Conservation (phyloP, 1,284 basidiomycete genomes). For the Ganoderma multipileum region DNA sequence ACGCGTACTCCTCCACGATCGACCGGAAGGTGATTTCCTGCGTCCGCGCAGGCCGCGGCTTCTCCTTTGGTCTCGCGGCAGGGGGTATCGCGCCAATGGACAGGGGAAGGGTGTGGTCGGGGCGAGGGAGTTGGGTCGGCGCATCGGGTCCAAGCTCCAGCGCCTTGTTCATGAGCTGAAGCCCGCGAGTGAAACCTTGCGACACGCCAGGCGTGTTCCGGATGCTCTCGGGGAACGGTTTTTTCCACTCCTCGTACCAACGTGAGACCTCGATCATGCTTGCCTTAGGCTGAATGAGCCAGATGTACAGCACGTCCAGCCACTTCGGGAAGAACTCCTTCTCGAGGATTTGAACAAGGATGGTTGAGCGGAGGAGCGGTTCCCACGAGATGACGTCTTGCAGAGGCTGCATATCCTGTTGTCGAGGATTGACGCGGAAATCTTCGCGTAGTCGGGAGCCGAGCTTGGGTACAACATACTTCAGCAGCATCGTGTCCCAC, state of each 20-base stretch:
- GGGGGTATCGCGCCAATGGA: slow-evolving; percentile 37
- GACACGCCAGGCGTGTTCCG: slow-evolving; percentile 69
- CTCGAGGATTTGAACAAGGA: slow-evolving; percentile 85
- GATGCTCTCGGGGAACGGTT: slow-evolving; percentile 75
- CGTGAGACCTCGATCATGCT: slow-evolving; percentile 91
- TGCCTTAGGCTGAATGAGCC: slow-evolving; percentile 86
- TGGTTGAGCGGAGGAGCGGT: slow-evolving; percentile 72
- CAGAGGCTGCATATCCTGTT: slow-evolving; percentile 88
- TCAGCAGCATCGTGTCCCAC: slow-evolving; percentile 92
- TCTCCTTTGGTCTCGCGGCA: slow-evolving; percentile 39
- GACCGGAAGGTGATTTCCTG: slow-evolving; percentile 89
- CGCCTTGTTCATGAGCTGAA: slow-evolving; percentile 94
- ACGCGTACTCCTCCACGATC: slow-evolving; percentile 89
- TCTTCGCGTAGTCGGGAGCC: slow-evolving; percentile 81
- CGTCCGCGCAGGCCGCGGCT: slow-evolving; percentile 53
- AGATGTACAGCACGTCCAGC: slow-evolving; percentile 90
- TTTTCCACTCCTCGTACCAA: slow-evolving; percentile 94
- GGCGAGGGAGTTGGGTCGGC: slow-evolving; percentile 67
- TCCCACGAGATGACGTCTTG: slow-evolving; percentile 84
- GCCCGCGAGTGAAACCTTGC: slow-evolving; percentile 83
- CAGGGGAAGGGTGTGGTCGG: slow-evolving; percentile 54
- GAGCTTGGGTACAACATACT: slow-evolving; percentile 91
- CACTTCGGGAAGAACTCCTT: slow-evolving; percentile 96
- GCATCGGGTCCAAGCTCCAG: slow-evolving; percentile 84
- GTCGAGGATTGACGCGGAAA: slow-evolving; percentile 87